phyloP scores from a whole-genome alignment of 441 rosid genomes.

The Eutrema salsugineum region DNA sequence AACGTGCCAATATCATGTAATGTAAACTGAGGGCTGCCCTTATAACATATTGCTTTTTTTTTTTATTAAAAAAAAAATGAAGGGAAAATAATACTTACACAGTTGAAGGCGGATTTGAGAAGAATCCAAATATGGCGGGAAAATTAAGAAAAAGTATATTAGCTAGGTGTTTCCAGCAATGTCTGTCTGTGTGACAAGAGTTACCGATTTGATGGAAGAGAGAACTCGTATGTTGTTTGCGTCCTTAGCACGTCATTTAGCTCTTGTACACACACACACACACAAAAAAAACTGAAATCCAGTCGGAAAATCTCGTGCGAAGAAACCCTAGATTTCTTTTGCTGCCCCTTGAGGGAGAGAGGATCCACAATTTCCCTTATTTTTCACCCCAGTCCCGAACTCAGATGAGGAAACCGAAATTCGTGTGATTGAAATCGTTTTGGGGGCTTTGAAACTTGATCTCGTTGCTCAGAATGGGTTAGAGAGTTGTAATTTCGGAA shows the following conservation, averaged over 20 bases:
- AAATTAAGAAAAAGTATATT: not conserved
- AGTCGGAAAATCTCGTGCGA: not conserved
- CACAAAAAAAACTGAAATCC: not conserved
- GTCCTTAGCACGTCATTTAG: slow-evolving; percentile 6
- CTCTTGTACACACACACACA: no score
- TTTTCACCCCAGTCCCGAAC: not conserved
- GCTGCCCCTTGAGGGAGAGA: not conserved
- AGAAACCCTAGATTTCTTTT: slow-evolving; percentile 10
- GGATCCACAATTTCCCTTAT: not conserved
- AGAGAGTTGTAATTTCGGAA: no score
- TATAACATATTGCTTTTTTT: no score
- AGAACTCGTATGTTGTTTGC: not conserved
- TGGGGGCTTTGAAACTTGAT: no score
- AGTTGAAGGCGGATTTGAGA: not conserved
- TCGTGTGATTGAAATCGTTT: no score
- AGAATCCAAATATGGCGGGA: slow-evolving; percentile 4
- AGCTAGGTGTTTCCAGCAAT: slow-evolving; percentile 9
- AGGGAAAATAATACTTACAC: no score
- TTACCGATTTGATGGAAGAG: not conserved
- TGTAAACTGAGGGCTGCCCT: no score
- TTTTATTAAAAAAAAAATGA: no score
- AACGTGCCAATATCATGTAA: no score
- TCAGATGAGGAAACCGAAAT: not conserved
- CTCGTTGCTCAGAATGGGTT: no score
- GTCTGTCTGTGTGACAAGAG: not conserved